phyloP scores from a whole-genome alignment of 345 rosid species.

The Draba incana region DNA sequence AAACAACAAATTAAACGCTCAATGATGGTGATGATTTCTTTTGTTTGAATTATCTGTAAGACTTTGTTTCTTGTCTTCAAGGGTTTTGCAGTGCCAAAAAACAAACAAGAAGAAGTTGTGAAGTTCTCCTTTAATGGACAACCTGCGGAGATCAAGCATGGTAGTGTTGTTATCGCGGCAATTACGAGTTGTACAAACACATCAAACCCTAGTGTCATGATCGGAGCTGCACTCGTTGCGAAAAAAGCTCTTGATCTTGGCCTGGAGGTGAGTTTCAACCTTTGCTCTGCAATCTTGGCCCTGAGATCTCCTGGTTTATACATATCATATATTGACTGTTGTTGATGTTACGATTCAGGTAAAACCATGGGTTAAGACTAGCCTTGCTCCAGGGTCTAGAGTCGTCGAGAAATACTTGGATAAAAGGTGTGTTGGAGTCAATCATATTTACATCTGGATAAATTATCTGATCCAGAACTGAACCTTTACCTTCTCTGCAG shows the following conservation, averaged over 20 bases:
- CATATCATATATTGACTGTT: constrained; percentile 6
- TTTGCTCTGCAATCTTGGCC: background rate
- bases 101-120: constrained; percentile 56
- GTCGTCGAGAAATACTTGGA: constrained; percentile 73
- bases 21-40: background rate
- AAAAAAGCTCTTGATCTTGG: constrained; percentile 79
- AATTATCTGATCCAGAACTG: constrained; percentile 10
- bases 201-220: constrained; percentile 86
- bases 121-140: constrained; percentile 61
- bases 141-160: constrained; percentile 74
- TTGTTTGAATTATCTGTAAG: constrained; percentile 4
- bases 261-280: constrained; percentile 54
- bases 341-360: constrained; percentile 50
- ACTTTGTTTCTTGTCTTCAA: constrained; percentile 37
- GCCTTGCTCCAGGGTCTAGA: constrained; percentile 85
- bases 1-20: background rate
- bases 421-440: constrained; percentile 51
- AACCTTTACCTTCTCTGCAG: constrained; percentile 46
- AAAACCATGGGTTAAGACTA: constrained; percentile 88
- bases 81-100: constrained; percentile 81
- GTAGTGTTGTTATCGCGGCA: constrained; percentile 82
- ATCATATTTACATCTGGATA: background rate
- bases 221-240: constrained; percentile 79
- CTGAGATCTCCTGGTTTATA: constrained; percentile 4
- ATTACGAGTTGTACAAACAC: constrained; percentile 85